These are phyloP conservation scores for Tolypocladium nubicola DNA, from an alignment of 2,329 filamentous ascomycete genomes.

Conservation along the genomic window DNA sequence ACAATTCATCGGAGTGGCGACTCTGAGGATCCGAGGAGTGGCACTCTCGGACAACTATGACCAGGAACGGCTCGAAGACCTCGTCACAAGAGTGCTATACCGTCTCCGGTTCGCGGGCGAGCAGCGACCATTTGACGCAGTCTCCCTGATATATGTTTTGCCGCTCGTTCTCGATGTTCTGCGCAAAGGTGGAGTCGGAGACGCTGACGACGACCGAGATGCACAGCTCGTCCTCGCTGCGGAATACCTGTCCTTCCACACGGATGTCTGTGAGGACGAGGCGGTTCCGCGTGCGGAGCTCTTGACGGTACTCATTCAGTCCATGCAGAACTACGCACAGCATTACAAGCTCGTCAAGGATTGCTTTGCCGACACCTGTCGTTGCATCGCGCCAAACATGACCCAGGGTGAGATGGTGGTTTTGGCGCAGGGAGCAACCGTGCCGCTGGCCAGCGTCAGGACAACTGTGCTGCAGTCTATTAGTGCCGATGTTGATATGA, in stretches of 20 bases:
- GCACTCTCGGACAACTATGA: constrained; percentile 62
- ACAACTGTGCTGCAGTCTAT: constrained; percentile 82
- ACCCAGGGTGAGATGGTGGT: constrained; percentile 59
- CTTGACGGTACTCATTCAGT: constrained; percentile 58
- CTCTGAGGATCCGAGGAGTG: constrained; percentile 67
- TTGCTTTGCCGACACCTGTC: constrained; percentile 75
- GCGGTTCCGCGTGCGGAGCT: constrained; percentile 68
- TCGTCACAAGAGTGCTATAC: constrained; percentile 84
- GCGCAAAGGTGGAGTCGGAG: constrained; percentile 65
- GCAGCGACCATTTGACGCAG: constrained; percentile 83
- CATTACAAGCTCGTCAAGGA: constrained; percentile 96
- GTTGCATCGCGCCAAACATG: constrained; percentile 77
- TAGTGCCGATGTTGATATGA: constrained; percentile 84
- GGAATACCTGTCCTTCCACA: constrained; percentile 84
- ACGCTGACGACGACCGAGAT: constrained; percentile 67
- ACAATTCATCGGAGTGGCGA: constrained; percentile 79
- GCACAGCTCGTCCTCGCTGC: constrained; percentile 82
- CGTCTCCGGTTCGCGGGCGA: constrained; percentile 82
- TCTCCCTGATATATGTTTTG: constrained; percentile 79
- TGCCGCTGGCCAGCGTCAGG: constrained; percentile 69
- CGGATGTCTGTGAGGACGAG: constrained; percentile 63
- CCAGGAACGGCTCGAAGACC: constrained; percentile 70
- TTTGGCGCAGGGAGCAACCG: constrained; percentile 69
- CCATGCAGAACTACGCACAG: constrained; percentile 82
- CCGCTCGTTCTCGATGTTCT: constrained; percentile 74